Base-by-base conservation (phyloP, 371 early-diverging fungal genomes). In the Saksenaea oblongispora region DNA sequence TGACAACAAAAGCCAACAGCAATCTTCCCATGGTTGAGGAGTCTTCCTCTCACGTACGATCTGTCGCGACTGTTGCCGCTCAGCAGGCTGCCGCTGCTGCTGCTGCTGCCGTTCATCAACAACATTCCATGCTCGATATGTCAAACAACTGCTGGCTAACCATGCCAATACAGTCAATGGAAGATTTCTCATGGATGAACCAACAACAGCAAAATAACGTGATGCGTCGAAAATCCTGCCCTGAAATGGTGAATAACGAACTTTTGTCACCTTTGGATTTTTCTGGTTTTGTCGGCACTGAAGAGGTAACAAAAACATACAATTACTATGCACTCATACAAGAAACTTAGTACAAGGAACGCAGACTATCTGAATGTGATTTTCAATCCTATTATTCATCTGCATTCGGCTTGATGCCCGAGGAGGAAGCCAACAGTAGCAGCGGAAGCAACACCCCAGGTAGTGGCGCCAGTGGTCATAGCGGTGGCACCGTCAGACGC, bases 51-150 rank as follows among this genome's bases (percentile, higher is more conserved):
- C 51, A 68, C 44, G 69, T 71, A n/a, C 70, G 76, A 34, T 66
- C 68, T 7, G 73, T 73, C 8, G 76, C 73, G 9, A 60, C 70
- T 24, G 66, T 63, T 8, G 76, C 73, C n/a, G 67, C 67, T 28
- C 62, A 58, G 11, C 62, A 34, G 5, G 61, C 67, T 26, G 58
- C 41, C 5, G 58, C 58, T 11, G 35, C 58, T 3, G 31, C 58
- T 4, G 22, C 37, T 8, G 58, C 58, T 36, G 41, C 58, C 17
- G 35, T 22, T 18, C 58, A 35, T 28, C 58, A 57, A 3, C 58
- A 57, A 57, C 41, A 41, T 11, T 36, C 36, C 17, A 56, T 26
- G 5, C 24, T 34, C 27, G 58, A 13, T 5, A 56, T 18, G 35
- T 37, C 51, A 17, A 58, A 58, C 22, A 27, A 61, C 15, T 47